A percentile compares a stretch with the other conserved stretches of the same genome.
These are phyloP conservation scores for Lecanosticta acicola DNA, from an alignment of 2,329 filamentous ascomycete genomes.

Conservation along the genomic window DNA sequence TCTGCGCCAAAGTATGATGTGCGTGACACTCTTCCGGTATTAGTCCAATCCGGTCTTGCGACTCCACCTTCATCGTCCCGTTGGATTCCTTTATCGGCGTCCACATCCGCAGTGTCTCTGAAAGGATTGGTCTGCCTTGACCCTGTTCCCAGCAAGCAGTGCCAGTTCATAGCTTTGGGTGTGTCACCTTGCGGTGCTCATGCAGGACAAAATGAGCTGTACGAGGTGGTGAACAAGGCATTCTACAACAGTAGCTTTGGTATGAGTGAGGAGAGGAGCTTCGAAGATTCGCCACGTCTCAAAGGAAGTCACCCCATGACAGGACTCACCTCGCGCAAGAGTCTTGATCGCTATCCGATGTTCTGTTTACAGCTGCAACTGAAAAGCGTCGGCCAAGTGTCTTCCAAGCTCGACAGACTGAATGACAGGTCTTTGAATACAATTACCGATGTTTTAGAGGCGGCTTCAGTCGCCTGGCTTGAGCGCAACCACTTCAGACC, in stretches of 20 bases:
- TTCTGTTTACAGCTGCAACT: constrained; percentile 62
- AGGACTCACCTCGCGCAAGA: constrained; percentile 55
- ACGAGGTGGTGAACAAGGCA: constrained; percentile 69
- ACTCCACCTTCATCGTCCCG: constrained; percentile 46
- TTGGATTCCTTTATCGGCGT: constrained; percentile 69
- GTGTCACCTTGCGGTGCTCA: constrained; percentile 58
- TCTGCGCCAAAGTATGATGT: constrained; percentile 21
- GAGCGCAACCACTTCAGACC: constrained; percentile 65
- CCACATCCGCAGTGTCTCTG: constrained; percentile 56
- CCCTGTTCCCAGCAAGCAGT: constrained; percentile 64
- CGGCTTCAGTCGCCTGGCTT: constrained; percentile 68
- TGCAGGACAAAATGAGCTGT: constrained; percentile 59
- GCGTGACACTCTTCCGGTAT: constrained; percentile 43
- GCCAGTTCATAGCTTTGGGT: constrained; percentile 79
- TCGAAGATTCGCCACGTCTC: constrained; percentile 34
- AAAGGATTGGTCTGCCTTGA: constrained; percentile 65
- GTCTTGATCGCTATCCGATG: constrained; percentile 79
- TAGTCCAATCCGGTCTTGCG: constrained; percentile 62
- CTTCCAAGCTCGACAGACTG: constrained; percentile 1
- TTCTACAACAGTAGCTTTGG: constrained; percentile 78
- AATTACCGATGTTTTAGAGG: constrained; percentile 60
- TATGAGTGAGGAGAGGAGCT: constrained; percentile 43
- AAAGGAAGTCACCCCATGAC: constrained; percentile 42
- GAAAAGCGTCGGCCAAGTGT: constrained; percentile 5
- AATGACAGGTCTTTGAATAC: constrained; percentile 41